Evolutionary conservation across 2,329 filamentous ascomycete genomes (phyloP).

Genomic region (Trichoderma sp.): DNA sequence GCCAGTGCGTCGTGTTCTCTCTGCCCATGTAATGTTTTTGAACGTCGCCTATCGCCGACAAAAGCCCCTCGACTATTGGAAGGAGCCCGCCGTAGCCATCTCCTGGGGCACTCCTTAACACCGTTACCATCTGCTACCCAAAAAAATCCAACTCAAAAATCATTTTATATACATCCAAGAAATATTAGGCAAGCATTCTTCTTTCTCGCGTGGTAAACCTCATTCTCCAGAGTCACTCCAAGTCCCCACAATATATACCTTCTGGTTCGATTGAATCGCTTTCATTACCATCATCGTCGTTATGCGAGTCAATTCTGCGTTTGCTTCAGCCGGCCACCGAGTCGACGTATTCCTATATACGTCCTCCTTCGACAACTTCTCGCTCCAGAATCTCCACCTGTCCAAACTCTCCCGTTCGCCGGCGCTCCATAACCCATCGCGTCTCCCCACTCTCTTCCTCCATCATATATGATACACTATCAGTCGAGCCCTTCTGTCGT

Average conservation of each 20-base stretch:
- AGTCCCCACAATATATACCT: not conserved
- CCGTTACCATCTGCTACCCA: not conserved
- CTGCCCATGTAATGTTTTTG: not conserved
- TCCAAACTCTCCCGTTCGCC: conserved; percentile 67
- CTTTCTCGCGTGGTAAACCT: not conserved
- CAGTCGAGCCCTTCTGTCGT: conserved; percentile 60
- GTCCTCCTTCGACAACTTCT: conserved; percentile 63
- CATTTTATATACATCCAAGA: conserved; percentile 18
- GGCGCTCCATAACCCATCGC: conserved; percentile 71
- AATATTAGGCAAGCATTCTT: not conserved
- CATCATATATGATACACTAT: conserved; percentile 71
- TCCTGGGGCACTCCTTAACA: not conserved
- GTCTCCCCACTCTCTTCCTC: conserved; percentile 64
- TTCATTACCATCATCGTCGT: not conserved
- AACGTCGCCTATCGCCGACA: not conserved
- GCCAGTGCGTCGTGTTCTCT: not conserved
- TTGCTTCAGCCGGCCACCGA: not conserved
- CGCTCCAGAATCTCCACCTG: conserved; percentile 67
- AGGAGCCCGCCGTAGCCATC: not conserved
- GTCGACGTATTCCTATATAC: conserved; percentile 42
- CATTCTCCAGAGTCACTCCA: not conserved
- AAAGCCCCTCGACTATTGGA: not conserved
- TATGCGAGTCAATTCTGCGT: not conserved
- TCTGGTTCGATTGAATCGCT: not conserved
- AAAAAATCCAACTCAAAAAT: not conserved